These are phyloP conservation scores for Mycena pura DNA, from an alignment of 768 basidiomycete genomes.

Conservation along the genomic window DNA sequence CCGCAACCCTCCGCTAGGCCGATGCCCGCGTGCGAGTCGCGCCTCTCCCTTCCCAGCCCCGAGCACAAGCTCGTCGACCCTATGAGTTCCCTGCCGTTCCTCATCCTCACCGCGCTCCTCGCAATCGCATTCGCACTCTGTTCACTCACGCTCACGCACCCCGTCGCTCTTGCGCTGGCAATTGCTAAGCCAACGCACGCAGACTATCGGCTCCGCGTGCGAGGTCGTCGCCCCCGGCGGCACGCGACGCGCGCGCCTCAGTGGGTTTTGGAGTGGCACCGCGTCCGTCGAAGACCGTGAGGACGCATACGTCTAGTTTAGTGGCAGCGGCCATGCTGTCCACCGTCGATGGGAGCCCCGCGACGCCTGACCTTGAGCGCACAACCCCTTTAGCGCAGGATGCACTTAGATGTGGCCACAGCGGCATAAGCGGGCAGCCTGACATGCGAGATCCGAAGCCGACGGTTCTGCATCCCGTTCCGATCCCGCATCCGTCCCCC, in stretches of 20 bases:
- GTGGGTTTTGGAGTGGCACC: constrained; percentile 82
- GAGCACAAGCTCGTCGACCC: constrained; percentile 93
- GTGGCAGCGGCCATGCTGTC: constrained; percentile 2
- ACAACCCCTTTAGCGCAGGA: too few species aligned
- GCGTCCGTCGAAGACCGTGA: constrained; percentile 60
- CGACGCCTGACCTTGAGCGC: neutral
- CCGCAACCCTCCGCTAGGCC: constrained; percentile 88
- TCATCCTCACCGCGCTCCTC: constrained; percentile 19
- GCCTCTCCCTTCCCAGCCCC: constrained; percentile 89
- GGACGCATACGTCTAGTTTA: neutral
- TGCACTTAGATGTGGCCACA: too few species aligned
- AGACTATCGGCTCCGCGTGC: constrained; percentile 22
- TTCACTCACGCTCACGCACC: constrained; percentile 14
- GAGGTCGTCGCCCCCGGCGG: constrained; percentile 53
- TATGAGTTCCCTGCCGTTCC: constrained; percentile 44
- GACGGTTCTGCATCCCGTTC: neutral
- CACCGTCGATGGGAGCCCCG: constrained; percentile 24
- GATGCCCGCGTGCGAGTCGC: constrained; percentile 83
- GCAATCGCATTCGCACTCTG: too few species aligned
- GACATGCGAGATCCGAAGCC: neutral
- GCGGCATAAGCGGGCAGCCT: too few species aligned
- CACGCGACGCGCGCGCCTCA: constrained; percentile 61
- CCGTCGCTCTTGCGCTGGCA: neutral
- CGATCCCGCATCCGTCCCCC: constrained; percentile 21
- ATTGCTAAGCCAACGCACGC: neutral